These are phyloP conservation scores for Trichoderma sp. DNA, from an alignment of 2,329 filamentous ascomycete species.

Conservation along the genomic window DNA sequence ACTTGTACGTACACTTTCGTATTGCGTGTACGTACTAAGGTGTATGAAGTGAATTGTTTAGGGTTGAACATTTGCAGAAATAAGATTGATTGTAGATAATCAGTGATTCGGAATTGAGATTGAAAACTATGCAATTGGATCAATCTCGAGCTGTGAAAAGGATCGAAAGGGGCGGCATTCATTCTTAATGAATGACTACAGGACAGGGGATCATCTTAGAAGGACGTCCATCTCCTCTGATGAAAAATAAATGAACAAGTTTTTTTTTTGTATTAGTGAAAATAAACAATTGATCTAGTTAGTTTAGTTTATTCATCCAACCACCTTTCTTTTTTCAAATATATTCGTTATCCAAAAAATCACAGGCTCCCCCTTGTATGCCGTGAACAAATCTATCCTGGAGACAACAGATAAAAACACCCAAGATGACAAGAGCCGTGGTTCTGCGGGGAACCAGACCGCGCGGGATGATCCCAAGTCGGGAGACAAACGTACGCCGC, in stretches of 20 bases:
- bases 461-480: no score
- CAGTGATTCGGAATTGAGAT: neutral
- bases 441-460: neutral
- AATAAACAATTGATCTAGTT: neutral
- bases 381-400: constrained; percentile 18
- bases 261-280: neutral
- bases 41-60: no score
- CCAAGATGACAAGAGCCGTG: neutral
- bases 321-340: constrained; percentile 2
- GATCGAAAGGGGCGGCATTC: neutral
- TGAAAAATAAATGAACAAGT: neutral
- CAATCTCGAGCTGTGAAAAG: neutral
- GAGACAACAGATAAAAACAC: constrained; percentile 4
- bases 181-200: neutral
- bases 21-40: no score
- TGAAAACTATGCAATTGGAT: neutral
- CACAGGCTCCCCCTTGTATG: neutral
- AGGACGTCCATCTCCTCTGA: neutral
- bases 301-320: constrained; percentile 8
- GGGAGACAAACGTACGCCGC: neutral
- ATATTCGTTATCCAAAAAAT: constrained; percentile 15
- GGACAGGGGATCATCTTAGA: neutral
- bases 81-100: neutral
- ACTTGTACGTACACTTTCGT: neutral
- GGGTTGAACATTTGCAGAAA: no score